Evolutionary conservation across 2,329 filamentous ascomycete species (phyloP).

Genomic region (Aphanoascus verrucosus): DNA sequence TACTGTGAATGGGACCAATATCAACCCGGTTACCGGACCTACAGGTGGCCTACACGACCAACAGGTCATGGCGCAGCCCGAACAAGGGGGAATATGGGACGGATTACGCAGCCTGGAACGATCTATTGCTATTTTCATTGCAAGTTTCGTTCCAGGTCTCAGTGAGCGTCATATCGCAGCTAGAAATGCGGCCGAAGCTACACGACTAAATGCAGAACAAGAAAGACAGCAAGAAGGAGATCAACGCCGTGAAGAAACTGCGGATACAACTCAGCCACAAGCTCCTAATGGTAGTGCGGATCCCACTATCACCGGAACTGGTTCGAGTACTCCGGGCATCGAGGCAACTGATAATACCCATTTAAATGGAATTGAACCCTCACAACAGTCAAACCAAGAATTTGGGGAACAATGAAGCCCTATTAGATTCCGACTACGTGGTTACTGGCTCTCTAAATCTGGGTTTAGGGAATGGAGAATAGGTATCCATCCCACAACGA

Average conservation of each 20-base stretch:
- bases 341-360: neutral
- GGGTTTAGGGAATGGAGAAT: too few relatives aligned
- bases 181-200: conserved; percentile 42
- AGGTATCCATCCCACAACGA: too few relatives aligned
- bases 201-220: conserved; percentile 11
- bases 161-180: conserved; percentile 51
- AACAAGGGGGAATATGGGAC: conserved; percentile 10
- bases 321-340: neutral
- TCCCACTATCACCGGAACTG: neutral
- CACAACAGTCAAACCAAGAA: neutral
- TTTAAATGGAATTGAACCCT: neutral
- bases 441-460: too few relatives aligned
- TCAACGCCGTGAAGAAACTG: conserved; percentile 2
- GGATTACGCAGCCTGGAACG: conserved; percentile 35
- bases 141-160: conserved; percentile 51
- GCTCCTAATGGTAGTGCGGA: neutral
- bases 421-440: too few relatives aligned
- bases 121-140: conserved; percentile 50
- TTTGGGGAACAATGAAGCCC: neutral
- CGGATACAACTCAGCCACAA: neutral
- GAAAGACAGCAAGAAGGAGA: conserved; percentile 11
- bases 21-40: neutral
- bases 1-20: conserved; percentile 1
- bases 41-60: conserved; percentile 12
- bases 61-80: neutral